Evolutionary conservation across 306 rosid species (phyloP).

Genomic region (Carpinus viminea): DNA sequence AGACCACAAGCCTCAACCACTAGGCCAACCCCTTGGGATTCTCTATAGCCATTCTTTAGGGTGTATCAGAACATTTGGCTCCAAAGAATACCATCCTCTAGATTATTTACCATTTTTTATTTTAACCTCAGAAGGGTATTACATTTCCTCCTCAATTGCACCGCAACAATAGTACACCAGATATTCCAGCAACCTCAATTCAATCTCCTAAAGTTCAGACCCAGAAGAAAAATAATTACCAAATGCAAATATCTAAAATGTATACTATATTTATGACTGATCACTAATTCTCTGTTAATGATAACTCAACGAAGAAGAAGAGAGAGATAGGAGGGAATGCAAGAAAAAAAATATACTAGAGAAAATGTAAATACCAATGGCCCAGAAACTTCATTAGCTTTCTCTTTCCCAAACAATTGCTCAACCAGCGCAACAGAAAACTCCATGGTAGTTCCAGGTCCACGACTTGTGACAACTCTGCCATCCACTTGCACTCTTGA

Average conservation of each 20-base stretch:
- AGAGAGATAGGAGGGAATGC: neutral
- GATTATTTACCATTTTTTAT: neutral
- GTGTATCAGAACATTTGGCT: neutral
- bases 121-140: neutral
- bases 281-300: neutral
- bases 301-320: neutral
- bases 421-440: slow-evolving; percentile 70
- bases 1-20: no score
- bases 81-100: neutral
- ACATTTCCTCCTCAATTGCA: neutral
- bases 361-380: slow-evolving; percentile 62
- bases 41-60: neutral
- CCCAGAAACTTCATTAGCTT: slow-evolving; percentile 79
- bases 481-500: slow-evolving; percentile 89
- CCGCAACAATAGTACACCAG: neutral
- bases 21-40: no score
- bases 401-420: slow-evolving; percentile 82
- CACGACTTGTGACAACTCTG: slow-evolving; percentile 80
- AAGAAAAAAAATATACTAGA: neutral
- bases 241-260: neutral
- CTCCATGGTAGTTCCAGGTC: slow-evolving; percentile 93
- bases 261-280: neutral
- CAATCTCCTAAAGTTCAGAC: neutral
- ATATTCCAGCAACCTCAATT: neutral
- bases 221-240: neutral